These are phyloP conservation scores for Yamadazyma blattariae DNA, from an alignment of 1,139 yeast genomes.

Conservation along the genomic window DNA sequence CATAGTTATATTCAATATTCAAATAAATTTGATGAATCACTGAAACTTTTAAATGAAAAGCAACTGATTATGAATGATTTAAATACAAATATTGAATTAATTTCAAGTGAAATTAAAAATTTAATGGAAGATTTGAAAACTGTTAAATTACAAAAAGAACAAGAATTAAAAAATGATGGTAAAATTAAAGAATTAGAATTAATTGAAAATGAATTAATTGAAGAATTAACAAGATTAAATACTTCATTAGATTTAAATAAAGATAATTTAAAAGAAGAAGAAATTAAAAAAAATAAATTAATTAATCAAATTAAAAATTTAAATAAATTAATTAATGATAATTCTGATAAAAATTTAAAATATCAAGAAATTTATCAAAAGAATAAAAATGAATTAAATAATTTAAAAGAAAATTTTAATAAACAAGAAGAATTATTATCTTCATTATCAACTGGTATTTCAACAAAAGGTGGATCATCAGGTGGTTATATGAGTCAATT, in stretches of 20 bases:
- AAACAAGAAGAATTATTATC: constrained; percentile 79
- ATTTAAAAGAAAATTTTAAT: constrained; percentile 47
- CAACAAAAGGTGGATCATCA: constrained; percentile 72
- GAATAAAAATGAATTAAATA: constrained; percentile 41
- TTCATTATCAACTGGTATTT: constrained; percentile 85
- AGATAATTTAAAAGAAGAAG: constrained; percentile 56
- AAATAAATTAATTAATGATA: constrained; percentile 25
- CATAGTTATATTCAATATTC: constrained; percentile 60
- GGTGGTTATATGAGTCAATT: constrained; percentile 81
- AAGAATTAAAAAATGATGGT: constrained; percentile 63
- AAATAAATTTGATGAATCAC: constrained; percentile 38
- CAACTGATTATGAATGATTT: constrained; percentile 34
- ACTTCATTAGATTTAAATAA: constrained; percentile 59
- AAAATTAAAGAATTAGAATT: constrained; percentile 59
- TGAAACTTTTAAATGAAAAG: constrained; percentile 34
- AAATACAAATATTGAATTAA: constrained; percentile 38
- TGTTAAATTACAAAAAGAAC: constrained; percentile 53
- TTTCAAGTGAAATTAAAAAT: constrained; percentile 53
- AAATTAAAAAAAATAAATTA: constrained; percentile 14
- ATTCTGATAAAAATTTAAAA: constrained; percentile 22
- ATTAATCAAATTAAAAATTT: constrained; percentile 18
- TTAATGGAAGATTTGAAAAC: constrained; percentile 61
- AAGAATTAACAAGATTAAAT: constrained; percentile 64
- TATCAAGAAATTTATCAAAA: constrained; percentile 38
- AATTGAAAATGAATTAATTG: constrained; percentile 55